Percentiles rank a stretch among this genome's conserved stretches.
Evolutionary conservation across 1,139 yeast genomes (phyloP).

Genomic region (Debaryomycetaceae sp.): DNA sequence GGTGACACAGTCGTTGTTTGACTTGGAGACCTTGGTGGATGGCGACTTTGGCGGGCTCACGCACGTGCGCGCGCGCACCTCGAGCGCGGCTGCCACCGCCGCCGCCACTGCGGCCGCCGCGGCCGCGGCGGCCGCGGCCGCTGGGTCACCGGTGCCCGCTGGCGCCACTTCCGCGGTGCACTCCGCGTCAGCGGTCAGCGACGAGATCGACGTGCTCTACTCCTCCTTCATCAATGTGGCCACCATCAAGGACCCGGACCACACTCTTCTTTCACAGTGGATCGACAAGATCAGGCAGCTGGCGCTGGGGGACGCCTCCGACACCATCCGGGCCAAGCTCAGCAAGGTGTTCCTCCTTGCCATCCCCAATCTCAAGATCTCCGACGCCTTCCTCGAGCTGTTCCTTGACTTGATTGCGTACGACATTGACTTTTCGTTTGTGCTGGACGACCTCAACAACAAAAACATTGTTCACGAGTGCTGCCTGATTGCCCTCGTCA

Average conservation of each 20-base stretch:
- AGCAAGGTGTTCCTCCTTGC: conserved; percentile 65
- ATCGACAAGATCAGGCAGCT: conserved; percentile 41
- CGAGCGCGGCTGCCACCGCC: not conserved
- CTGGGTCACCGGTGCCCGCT: not conserved
- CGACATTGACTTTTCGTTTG: conserved; percentile 37
- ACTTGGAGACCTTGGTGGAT: conserved; percentile 80
- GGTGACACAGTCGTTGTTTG: conserved; percentile 72
- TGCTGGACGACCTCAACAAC: conserved; percentile 39
- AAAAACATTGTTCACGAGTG: conserved; percentile 43
- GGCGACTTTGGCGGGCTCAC: conserved; percentile 46
- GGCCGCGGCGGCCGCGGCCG: not conserved
- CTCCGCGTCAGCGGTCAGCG: conserved; percentile 6
- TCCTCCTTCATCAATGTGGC: conserved; percentile 63
- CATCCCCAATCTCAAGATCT: conserved; percentile 47
- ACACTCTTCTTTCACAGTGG: conserved; percentile 46
- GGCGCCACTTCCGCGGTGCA: not conserved
- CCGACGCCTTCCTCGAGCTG: conserved; percentile 43
- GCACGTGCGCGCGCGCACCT: not conserved
- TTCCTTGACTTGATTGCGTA: conserved; percentile 42
- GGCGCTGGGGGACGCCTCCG: conserved; percentile 15
- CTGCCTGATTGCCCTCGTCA: conserved; percentile 37
- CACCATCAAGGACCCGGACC: conserved; percentile 41
- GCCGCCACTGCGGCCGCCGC: not conserved
- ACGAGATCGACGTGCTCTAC: conserved; percentile 61
- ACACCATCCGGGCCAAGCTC: conserved; percentile 31